Base-by-base conservation (phyloP, 2,329 filamentous ascomycete species). In the Coleophoma crateriformis region DNA sequence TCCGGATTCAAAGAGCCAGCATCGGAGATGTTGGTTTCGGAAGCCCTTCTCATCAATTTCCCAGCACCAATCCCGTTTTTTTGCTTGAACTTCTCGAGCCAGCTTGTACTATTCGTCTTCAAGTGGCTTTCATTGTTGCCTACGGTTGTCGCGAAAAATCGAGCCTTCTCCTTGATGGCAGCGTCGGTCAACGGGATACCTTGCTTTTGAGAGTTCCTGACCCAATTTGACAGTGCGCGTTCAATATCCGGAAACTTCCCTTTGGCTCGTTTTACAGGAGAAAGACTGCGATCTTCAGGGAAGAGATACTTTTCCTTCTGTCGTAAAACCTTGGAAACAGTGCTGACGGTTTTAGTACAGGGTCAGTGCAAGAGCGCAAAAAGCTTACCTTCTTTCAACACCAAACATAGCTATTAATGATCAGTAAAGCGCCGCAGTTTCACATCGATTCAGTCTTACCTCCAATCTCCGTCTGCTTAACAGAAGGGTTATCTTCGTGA, bases 401-500 rank as follows among this genome's bases (percentile, higher is more conserved):
- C 91, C 92, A 71, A 99, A 99, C 66, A 90, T 84, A 51, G 85
- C 87, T 88, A 59, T 33, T 48, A 39, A 48, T 51, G 44, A 70
- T 55, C 74, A 70, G 67, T 57, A 64, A 58, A 46, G 39, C 11
- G 49, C 42, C 20, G n/a, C 15, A 46, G 45, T 45, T 19, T 33
- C 13, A 40, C 38, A 17, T 52, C 39, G 41, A 42, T 47, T 35
- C 22, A 33, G 44, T 66, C 80, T 68, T 74, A 88, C 85, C 80
- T 70, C 94, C 94, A 70, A 99, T 99, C 64, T 97, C 92, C 15
- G 90, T 94, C 72, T 99, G 94, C 71, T 96, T 96, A 42, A 90
- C 85, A 45, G 82, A 85, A 19, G 92, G 94, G 64, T 97, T 85
- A 54, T 95, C 87, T 65, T 94, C 87, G 60, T 92, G 88, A 68